These are phyloP conservation scores for Pholiota adiposa DNA, from an alignment of 1,284 basidiomycete genomes.

Conservation along the genomic window DNA sequence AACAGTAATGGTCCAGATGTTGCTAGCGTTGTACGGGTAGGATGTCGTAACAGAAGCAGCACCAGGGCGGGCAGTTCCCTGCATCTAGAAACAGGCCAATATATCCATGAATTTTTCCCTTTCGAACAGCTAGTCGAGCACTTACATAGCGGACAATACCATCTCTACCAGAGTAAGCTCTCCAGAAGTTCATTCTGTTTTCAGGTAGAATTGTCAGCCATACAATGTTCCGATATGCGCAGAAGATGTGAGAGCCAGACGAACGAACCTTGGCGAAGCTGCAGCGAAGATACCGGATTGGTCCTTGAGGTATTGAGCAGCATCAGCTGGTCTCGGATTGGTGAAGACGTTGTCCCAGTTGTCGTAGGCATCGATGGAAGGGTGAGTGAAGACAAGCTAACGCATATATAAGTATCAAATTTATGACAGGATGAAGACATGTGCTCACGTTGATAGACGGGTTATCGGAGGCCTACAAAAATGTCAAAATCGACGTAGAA, in stretches of 20 bases:
- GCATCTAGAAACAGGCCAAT: slow-evolving; percentile 39
- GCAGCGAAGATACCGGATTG: slow-evolving; percentile 61
- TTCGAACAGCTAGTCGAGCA: slow-evolving; percentile 7
- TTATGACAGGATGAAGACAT: neutral
- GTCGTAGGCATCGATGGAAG: slow-evolving; percentile 63
- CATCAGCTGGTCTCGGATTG: slow-evolving; percentile 56
- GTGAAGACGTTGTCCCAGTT: slow-evolving; percentile 65
- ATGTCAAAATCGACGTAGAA: neutral
- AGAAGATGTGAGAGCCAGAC: neutral
- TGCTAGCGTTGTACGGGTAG: slow-evolving; percentile 55
- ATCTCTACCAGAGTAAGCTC: slow-evolving; percentile 51
- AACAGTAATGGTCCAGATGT: slow-evolving; percentile 64
- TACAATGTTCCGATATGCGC: too few species aligned
- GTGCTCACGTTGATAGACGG: slow-evolving; percentile 62
- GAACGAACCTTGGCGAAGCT: slow-evolving; percentile 56
- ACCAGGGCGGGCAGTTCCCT: slow-evolving; percentile 70
- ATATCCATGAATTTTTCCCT: neutral
- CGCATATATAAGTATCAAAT: neutral
- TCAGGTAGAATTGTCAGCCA: neutral
- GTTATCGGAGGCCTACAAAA: slow-evolving; percentile 55
- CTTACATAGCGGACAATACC: slow-evolving; percentile 52
- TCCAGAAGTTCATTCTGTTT: slow-evolving; percentile 64
- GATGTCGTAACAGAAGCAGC: slow-evolving; percentile 55
- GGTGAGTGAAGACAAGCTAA: slow-evolving; percentile 68
- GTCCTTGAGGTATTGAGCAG: slow-evolving; percentile 52